Percentiles rank a stretch among this genome's conserved stretches.
Conservation (phyloP, 768 basidiomycete genomes). For the Pleurotus salmoneostramineus region DNA sequence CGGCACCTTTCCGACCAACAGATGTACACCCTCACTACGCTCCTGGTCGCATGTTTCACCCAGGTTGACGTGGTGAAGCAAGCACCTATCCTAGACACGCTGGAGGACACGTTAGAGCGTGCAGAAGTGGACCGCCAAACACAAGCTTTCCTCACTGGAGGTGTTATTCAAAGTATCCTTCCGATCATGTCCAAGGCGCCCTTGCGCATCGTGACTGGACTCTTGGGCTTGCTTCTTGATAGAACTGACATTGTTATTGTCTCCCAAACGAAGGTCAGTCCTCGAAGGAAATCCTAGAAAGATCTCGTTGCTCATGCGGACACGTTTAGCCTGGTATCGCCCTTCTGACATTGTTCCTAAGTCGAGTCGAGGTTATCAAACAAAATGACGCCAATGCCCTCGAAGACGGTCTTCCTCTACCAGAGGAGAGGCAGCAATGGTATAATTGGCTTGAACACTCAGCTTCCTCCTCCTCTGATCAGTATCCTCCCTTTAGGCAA, state of each 20-base stretch:
- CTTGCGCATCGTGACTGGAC: slow-evolving; percentile 79
- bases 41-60: slow-evolving; percentile 90
- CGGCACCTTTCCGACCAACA: slow-evolving; percentile 77
- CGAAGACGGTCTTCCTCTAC: slow-evolving; percentile 46
- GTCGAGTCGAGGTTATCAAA: slow-evolving; percentile 90
- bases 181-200: slow-evolving; percentile 76
- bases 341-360: slow-evolving; percentile 85
- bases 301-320: background rate
- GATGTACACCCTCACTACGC: slow-evolving; percentile 83
- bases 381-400: slow-evolving; percentile 54
- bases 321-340: slow-evolving; percentile 79
- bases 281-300: background rate
- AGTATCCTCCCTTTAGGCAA: slow-evolving; percentile 51
- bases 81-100: slow-evolving; percentile 66
- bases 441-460: slow-evolving; percentile 18
- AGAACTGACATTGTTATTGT: slow-evolving; percentile 70
- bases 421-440: slow-evolving; percentile 80
- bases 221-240: slow-evolving; percentile 80
- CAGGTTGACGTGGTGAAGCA: slow-evolving; percentile 89
- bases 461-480: slow-evolving; percentile 5
- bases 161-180: slow-evolving; percentile 83
- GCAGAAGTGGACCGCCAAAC: slow-evolving; percentile 84
- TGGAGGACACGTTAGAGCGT: slow-evolving; percentile 57
- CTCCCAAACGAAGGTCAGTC: slow-evolving; percentile 71
- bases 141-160: slow-evolving; percentile 73